Base-by-base conservation (phyloP, 768 basidiomycete genomes). In the Tulasnella sp. region DNA sequence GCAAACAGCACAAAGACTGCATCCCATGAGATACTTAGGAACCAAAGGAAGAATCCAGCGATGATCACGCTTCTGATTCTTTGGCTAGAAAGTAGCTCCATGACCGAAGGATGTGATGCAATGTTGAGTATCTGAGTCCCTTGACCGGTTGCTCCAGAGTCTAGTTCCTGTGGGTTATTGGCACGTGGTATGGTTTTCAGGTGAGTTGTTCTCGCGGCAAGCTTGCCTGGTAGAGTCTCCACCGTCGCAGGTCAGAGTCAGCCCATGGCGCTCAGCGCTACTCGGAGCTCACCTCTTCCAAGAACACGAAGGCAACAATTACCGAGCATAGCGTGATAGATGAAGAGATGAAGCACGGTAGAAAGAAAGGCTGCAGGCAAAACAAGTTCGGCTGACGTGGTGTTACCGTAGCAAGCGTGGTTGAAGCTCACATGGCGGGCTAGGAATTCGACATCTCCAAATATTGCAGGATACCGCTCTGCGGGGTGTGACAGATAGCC, bases 1-100 rank as follows among this genome's bases (percentile, higher is more conserved):
- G 80, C 82, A 64, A 80, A 84, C 31, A 86, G 72, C 8, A 83
- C 80, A 64, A 85, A 85, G 11, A 82, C 77, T 11, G 82, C 79
- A 49, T 84, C 83, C 60, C 82, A 85, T 0, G 77, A 75, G 1
- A 79, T 79, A 7, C 71, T 21, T 73, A 62, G 80, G 19, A 77
- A 73, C 4, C 75, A 70, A 22, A 81, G 64, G 24, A 82, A 65
- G 19, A 71, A 64, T 19, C 34, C 25, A 22, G 53, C 27, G 25
- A 31, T 25, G 8, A 51, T 19, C 49, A 56, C 42, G 21, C 21
- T 25, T 15, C 41, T 7, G 54, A 56, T 27, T n/a, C 24, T 34
- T 46, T 21, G 21, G 41, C 44, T 30, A 4, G 44, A 15, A 29
- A 56, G 19, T n/a, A 46, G 44, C 17, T 38, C 24, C n/a, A 43